A percentile compares a stretch with the other conserved stretches of the same genome.
phyloP scores from a whole-genome alignment of 2,329 filamentous ascomycete genomes.

The Diaporthe ilicicola region DNA sequence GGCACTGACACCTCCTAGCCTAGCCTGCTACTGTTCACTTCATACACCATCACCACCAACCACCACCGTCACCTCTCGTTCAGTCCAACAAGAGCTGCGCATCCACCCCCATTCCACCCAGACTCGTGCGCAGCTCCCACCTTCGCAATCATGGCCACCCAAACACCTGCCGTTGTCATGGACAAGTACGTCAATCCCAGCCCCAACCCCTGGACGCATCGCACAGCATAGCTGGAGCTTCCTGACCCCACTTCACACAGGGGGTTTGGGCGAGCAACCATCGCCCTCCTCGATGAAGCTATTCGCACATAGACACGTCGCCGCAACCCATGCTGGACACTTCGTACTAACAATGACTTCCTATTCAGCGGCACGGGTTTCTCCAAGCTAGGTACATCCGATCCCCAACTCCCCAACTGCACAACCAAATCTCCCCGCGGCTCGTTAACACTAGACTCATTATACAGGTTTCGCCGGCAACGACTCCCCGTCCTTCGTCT shows the following conservation, averaged over 20 bases:
- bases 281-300: slow-evolving; percentile 29
- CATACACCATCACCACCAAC: slow-evolving; percentile 26
- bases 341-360: slow-evolving; percentile 48
- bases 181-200: slow-evolving; percentile 85
- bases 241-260: slow-evolving; percentile 35
- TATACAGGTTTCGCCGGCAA: slow-evolving; percentile 93
- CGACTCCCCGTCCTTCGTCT: slow-evolving; percentile 98
- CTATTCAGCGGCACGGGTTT: slow-evolving; percentile 91
- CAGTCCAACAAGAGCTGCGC: slow-evolving; percentile 31
- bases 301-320: slow-evolving; percentile 10
- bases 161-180: slow-evolving; percentile 99
- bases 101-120: slow-evolving; percentile 38
- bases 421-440: slow-evolving; percentile 25
- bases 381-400: slow-evolving; percentile 88
- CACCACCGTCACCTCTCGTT: neutral
- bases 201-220: slow-evolving; percentile 38
- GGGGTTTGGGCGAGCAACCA: slow-evolving; percentile 34
- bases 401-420: slow-evolving; percentile 4
- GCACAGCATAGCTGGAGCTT: slow-evolving; percentile 33
- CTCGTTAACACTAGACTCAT: neutral
- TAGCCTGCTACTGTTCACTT: slow-evolving; percentile 10
- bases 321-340: neutral
- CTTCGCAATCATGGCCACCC: slow-evolving; percentile 80
- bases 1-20: neutral
- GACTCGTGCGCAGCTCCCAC: slow-evolving; percentile 37